These are phyloP conservation scores for Fusarium brevicatenulatum DNA, from an alignment of 2,329 filamentous ascomycete species.

Conservation along the genomic window DNA sequence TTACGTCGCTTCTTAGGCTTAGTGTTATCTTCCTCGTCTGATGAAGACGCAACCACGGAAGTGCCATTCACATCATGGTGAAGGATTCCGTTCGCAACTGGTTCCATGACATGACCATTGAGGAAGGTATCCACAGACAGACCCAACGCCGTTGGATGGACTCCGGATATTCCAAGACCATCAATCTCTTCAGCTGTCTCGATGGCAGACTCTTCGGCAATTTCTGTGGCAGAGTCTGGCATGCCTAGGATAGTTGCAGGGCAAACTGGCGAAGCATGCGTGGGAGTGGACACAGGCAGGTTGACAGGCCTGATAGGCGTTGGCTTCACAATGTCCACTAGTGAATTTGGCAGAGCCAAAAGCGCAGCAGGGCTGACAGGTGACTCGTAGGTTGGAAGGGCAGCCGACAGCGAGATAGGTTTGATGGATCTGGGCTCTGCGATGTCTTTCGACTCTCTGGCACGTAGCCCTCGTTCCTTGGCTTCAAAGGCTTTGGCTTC, in stretches of 20 bases:
- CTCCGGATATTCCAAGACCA: slow-evolving; percentile 6
- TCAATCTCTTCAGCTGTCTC: neutral
- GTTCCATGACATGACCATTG: neutral
- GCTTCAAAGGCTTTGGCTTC: slow-evolving; percentile 25
- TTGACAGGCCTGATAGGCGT: slow-evolving; percentile 1
- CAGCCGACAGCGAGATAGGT: neutral
- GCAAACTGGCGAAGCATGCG: slow-evolving; percentile 53
- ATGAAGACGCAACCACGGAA: slow-evolving; percentile 22
- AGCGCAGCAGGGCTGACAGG: slow-evolving; percentile 59
- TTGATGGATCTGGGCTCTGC: slow-evolving; percentile 1
- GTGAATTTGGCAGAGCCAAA: slow-evolving; percentile 66
- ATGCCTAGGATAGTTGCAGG: slow-evolving; percentile 60
- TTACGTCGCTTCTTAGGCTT: slow-evolving; percentile 60
- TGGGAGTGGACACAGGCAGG: neutral
- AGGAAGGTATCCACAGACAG: slow-evolving; percentile 13
- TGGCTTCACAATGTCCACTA: slow-evolving; percentile 18
- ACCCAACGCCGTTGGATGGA: slow-evolving; percentile 2
- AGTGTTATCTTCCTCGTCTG: slow-evolving; percentile 32
- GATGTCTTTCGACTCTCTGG: slow-evolving; percentile 7
- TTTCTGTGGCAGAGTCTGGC: slow-evolving; percentile 59
- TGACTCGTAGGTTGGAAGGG: slow-evolving; percentile 30
- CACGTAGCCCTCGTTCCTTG: slow-evolving; percentile 12
- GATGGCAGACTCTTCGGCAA: neutral
- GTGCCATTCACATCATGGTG: slow-evolving; percentile 9
- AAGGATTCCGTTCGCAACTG: neutral